These are phyloP conservation scores for Aquanectria penicillioides DNA, from an alignment of 2,329 filamentous ascomycete genomes.

Conservation along the genomic window DNA sequence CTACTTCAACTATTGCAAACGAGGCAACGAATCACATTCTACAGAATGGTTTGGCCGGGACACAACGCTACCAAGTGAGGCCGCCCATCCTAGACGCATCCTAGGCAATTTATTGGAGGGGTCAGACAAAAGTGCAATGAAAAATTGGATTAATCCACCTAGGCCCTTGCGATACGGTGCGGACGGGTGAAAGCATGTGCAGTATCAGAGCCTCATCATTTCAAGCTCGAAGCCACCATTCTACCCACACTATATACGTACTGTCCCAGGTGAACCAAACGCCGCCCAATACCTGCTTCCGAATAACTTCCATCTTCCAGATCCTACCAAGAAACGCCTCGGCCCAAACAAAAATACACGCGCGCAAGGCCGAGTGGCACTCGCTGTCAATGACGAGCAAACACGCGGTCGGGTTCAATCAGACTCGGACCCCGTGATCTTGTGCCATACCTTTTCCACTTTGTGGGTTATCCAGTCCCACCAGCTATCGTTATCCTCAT, in stretches of 20 bases:
- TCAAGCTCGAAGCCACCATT: neutral
- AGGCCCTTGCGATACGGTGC: neutral
- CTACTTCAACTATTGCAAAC: neutral
- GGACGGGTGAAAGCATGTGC: neutral
- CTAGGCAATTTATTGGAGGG: neutral
- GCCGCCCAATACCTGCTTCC: conserved; percentile 12
- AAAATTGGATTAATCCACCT: neutral
- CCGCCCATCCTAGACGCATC: neutral
- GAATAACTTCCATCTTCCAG: conserved; percentile 2
- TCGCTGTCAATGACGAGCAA: too few species aligned
- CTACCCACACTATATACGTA: too few species aligned
- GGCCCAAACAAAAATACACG: conserved; percentile 1
- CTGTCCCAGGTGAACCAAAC: conserved; percentile 13
- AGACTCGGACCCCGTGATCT: conserved; percentile 48
- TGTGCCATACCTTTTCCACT: conserved; percentile 57
- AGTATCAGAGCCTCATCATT: conserved; percentile 1
- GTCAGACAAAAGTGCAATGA: conserved; percentile 5
- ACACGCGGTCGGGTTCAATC: conserved; percentile 9
- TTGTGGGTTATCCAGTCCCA: conserved; percentile 65
- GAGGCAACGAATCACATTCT: conserved; percentile 18
- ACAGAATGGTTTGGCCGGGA: neutral
- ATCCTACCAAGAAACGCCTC: too few species aligned
- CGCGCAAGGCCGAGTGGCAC: too few species aligned
- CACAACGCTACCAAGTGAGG: neutral
- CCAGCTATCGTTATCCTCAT: conserved; percentile 49